phyloP scores from a whole-genome alignment of 2,329 filamentous ascomycete species.

The Botrytis cinerea region DNA sequence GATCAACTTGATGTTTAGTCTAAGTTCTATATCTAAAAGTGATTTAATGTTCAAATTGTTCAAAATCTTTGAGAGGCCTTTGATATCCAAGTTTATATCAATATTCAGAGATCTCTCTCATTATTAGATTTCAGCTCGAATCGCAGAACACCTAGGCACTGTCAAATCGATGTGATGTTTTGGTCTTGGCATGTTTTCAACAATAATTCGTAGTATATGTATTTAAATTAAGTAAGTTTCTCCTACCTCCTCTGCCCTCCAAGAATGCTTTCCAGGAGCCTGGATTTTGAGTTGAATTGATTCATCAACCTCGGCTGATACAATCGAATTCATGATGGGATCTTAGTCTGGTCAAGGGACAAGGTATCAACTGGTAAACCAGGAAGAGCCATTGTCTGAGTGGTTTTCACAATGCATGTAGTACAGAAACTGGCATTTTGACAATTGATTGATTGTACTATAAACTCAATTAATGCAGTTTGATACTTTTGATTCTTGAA shows the following conservation, averaged over 20 bases:
- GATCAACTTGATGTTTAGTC: fast-evolving
- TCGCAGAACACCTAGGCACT: neutral
- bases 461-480: neutral
- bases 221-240: neutral
- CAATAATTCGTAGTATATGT: neutral
- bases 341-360: neutral
- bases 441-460: neutral
- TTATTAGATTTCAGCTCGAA: neutral
- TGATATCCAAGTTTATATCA: neutral
- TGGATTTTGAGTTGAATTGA: neutral
- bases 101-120: neutral
- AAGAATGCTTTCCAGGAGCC: neutral
- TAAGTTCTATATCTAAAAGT: neutral
- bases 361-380: neutral
- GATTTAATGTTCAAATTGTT: neutral
- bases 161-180: neutral
- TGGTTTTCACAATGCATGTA: neutral
- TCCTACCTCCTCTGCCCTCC: neutral
- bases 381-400: neutral
- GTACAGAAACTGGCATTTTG: neutral
- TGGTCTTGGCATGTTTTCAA: neutral
- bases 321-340: fast-evolving
- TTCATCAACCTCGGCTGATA: neutral
- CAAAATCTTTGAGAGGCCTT: neutral
- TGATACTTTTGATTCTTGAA: neutral